A percentile compares a stretch with the other conserved stretches of the same genome.
Conservation (phyloP, 129 eudicot genomes). For the sunflower (Helianthus annuus) region DNA sequence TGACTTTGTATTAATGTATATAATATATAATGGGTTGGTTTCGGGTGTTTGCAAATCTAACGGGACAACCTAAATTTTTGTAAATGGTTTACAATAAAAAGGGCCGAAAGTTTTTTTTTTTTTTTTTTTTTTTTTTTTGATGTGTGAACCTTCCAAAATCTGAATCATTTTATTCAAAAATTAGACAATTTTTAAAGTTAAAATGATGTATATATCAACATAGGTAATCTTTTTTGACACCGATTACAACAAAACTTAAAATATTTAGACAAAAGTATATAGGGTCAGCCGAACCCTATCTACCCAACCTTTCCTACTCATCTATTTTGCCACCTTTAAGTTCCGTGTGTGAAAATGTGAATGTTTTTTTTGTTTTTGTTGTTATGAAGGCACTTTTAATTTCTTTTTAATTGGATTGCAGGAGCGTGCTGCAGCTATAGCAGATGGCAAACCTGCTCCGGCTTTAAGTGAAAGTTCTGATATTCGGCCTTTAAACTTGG, state of each 20-base stretch:
- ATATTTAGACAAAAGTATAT: not conserved
- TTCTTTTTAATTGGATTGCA: slow-evolving; percentile 22
- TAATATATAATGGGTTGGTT: not conserved
- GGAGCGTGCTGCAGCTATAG: slow-evolving; percentile 74
- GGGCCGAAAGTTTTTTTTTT: not conserved
- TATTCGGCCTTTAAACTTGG: slow-evolving; percentile 74
- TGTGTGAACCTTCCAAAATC: not conserved
- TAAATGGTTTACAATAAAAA: not conserved
- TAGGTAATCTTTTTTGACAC: not conserved
- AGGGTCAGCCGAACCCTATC: not conserved
- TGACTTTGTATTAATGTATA: no score
- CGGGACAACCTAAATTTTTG: not conserved
- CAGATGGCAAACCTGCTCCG: slow-evolving; percentile 78
- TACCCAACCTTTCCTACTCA: not conserved
- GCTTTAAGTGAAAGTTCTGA: slow-evolving; percentile 79
- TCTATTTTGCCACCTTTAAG: not conserved
- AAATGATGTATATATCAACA: not conserved
- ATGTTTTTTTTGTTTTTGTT: not conserved
- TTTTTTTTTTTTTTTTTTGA: not conserved
- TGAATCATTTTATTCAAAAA: not conserved
- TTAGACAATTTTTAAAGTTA: not conserved
- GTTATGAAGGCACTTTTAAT: not conserved
- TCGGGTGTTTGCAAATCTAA: not conserved
- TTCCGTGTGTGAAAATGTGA: not conserved
- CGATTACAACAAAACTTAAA: not conserved